Conservation (phyloP, 2,329 filamentous ascomycete species). For the Samsoniella hepiali region DNA sequence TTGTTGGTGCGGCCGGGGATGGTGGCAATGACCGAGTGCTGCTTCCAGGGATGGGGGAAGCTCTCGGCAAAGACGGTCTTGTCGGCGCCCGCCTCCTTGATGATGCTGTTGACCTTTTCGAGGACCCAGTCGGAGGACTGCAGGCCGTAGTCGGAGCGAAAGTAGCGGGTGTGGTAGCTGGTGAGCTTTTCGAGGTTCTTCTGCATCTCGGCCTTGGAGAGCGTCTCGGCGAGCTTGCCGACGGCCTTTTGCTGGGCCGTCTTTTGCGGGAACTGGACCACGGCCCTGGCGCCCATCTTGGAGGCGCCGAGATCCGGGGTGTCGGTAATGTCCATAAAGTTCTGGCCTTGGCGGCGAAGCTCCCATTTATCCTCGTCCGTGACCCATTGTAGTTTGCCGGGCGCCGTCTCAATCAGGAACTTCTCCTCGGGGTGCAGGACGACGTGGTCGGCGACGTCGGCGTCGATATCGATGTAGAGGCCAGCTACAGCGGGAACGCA, state of each 20-base stretch:
- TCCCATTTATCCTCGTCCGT: conserved; percentile 96
- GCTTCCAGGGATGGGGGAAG: conserved; percentile 82
- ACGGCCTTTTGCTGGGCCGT: conserved; percentile 64
- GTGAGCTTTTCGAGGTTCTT: conserved; percentile 75
- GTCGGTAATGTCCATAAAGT: conserved; percentile 94
- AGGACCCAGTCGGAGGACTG: conserved; percentile 88
- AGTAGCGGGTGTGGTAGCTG: conserved; percentile 78
- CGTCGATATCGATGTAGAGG: conserved; percentile 51
- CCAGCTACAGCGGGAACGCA: conserved; percentile 53
- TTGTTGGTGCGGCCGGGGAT: conserved; percentile 82
- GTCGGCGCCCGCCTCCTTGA: conserved; percentile 68
- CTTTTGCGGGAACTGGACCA: conserved; percentile 63
- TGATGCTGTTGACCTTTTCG: conserved; percentile 66
- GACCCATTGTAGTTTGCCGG: conserved; percentile 79
- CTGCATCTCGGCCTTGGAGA: conserved; percentile 74
- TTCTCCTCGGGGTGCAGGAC: conserved; percentile 40
- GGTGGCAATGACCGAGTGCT: conserved; percentile 86
- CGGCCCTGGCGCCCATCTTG: conserved; percentile 30
- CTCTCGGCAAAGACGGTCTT: conserved; percentile 65
- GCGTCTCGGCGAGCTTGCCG: conserved; percentile 60
- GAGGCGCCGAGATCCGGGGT: conserved; percentile 56
- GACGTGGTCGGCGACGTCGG: conserved; percentile 39
- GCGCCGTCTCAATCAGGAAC: conserved; percentile 80
- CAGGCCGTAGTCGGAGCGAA: conserved; percentile 72
- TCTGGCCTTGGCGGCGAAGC: conserved; percentile 73